phyloP scores from a whole-genome alignment of 2,329 filamentous ascomycete genomes.

The Xenoacremonium recifei region DNA sequence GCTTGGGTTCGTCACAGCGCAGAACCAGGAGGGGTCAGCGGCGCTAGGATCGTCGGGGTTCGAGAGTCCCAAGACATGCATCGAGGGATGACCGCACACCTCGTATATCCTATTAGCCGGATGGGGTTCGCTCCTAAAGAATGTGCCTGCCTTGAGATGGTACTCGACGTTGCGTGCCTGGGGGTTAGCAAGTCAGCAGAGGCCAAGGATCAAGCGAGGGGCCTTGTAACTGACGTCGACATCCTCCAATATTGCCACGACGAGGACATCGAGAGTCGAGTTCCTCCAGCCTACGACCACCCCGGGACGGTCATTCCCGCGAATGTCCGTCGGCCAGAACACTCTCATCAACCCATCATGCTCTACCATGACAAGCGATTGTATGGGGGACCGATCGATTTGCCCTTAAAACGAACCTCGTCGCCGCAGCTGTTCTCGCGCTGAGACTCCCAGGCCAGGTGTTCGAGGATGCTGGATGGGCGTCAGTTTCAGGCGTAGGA shows the following conservation, averaged over 20 bases:
- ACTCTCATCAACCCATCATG: constrained; percentile 93
- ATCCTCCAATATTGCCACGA: constrained; percentile 84
- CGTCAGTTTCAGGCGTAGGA: constrained; percentile 15
- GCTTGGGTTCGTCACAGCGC: constrained; percentile 53
- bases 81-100: constrained; percentile 76
- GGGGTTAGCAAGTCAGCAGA: constrained; percentile 21
- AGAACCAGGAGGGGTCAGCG: constrained; percentile 67
- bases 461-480: constrained; percentile 82
- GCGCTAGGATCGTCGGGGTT: constrained; percentile 58
- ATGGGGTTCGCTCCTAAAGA: constrained; percentile 81
- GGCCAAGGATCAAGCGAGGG: background rate
- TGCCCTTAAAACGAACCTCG: constrained; percentile 82
- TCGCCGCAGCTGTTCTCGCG: constrained; percentile 89
- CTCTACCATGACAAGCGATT: constrained; percentile 60
- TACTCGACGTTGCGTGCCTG: constrained; percentile 80
- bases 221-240: constrained; percentile 69
- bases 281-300: constrained; percentile 96
- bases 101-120: constrained; percentile 78
- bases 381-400: constrained; percentile 20
- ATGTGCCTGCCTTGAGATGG: constrained; percentile 77
- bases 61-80: constrained; percentile 82
- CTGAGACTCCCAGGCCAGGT: constrained; percentile 78
- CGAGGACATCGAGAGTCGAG: constrained; percentile 84
- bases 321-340: constrained; percentile 93
- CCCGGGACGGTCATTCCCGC: constrained; percentile 68